Evolutionary conservation across 352 stramenopile species (phyloP).

Genomic region (Pythium myriotylum): DNA sequence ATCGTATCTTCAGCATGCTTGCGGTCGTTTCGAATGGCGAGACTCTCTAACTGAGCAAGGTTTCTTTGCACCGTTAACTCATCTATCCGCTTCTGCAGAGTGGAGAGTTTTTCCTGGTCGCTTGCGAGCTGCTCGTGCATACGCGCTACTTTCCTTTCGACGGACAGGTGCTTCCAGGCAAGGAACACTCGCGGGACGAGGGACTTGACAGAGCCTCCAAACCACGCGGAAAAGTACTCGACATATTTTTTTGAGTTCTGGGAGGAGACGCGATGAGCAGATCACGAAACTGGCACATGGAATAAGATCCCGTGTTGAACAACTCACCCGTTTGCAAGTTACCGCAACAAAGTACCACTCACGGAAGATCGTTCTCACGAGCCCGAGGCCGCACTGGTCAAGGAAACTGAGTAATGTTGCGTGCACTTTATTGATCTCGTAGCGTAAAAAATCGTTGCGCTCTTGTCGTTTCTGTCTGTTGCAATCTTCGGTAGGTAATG

Average conservation of each 20-base stretch:
- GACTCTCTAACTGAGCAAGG: slow-evolving; percentile 47
- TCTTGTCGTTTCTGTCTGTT: slow-evolving; percentile 44
- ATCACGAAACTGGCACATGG: too few species aligned
- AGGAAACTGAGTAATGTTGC: slow-evolving; percentile 56
- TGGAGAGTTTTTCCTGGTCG: slow-evolving; percentile 38
- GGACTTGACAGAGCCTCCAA: slow-evolving; percentile 51
- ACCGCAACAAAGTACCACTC: slow-evolving; percentile 68
- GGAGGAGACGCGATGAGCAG: too few species aligned
- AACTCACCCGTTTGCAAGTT: slow-evolving; percentile 73
- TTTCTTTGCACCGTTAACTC: slow-evolving; percentile 55
- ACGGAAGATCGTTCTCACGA: slow-evolving; percentile 58
- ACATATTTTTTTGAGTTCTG: slow-evolving; percentile 79
- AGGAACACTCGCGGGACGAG: slow-evolving; percentile 58
- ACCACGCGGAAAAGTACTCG: slow-evolving; percentile 73
- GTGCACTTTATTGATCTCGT: slow-evolving; percentile 62
- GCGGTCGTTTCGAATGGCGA: slow-evolving; percentile 59
- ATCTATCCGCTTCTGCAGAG: slow-evolving; percentile 55
- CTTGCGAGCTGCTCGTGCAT: slow-evolving; percentile 41
- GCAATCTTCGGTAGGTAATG: neutral
- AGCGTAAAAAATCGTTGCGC: slow-evolving; percentile 56
- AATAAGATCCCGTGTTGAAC: too few species aligned
- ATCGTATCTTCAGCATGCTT: slow-evolving; percentile 61
- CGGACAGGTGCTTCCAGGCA: slow-evolving; percentile 47
- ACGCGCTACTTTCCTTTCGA: slow-evolving; percentile 32
- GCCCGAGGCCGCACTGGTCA: slow-evolving; percentile 42